Evolutionary conservation across 306 rosid species (phyloP).

Genomic region (Trifolium fragiferum): DNA sequence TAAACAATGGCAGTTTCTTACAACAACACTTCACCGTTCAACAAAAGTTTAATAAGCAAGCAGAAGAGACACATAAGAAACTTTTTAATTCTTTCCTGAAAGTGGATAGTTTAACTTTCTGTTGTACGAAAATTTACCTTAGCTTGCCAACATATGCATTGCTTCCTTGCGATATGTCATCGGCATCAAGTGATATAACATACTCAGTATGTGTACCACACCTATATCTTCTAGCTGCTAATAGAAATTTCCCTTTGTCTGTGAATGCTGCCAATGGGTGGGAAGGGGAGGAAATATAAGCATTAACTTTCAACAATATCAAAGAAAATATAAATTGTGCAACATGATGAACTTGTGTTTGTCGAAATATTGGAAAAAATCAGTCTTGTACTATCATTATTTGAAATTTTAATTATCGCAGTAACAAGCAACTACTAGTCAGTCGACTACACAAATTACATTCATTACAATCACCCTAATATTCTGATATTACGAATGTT

Average conservation of each 20-base stretch:
- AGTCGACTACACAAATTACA: not conserved
- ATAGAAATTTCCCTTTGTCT: conserved; percentile 91
- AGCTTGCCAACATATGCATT: conserved; percentile 96
- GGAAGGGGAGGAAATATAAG: not conserved
- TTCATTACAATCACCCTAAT: not conserved
- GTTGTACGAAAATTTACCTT: conserved; percentile 57
- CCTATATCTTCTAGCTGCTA: conserved; percentile 93
- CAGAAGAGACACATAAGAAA: conserved; percentile 2
- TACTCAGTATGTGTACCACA: conserved; percentile 87
- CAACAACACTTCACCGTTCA: not conserved
- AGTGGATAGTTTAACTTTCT: conserved; percentile 30
- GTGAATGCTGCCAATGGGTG: conserved; percentile 68
- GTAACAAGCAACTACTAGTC: not conserved
- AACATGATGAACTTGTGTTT: conserved; percentile 9
- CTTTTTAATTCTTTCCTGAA: conserved; percentile 8
- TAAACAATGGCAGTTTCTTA: not conserved
- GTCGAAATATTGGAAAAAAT: conserved; percentile 17
- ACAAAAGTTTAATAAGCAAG: not conserved
- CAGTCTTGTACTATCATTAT: conserved; percentile 12
- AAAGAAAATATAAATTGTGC: conserved; percentile 24
- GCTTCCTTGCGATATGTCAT: conserved; percentile 93
- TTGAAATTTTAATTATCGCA: conserved; percentile 5
- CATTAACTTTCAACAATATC: conserved; percentile 28
- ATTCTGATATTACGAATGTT: conserved; percentile 7
- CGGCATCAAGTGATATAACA: conserved; percentile 89